These are phyloP conservation scores for Amoebophrya sp. DNA, from an alignment of 169 alveolate species.

Conservation along the genomic window DNA sequence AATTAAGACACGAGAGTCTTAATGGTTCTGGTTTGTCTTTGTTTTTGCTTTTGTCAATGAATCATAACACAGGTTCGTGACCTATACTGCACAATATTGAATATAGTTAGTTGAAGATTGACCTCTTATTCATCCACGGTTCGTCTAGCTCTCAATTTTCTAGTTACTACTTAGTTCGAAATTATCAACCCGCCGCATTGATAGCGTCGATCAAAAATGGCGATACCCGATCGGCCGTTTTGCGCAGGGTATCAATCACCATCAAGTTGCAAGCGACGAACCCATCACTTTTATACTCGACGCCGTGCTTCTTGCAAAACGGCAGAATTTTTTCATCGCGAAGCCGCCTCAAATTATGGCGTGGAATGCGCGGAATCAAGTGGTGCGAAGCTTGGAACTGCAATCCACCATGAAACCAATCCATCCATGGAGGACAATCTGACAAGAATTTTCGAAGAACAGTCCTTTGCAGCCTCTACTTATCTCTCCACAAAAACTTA, in stretches of 20 bases:
- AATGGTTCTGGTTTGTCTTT: too few relatives aligned
- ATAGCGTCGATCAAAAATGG: not conserved
- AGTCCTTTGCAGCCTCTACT: too few relatives aligned
- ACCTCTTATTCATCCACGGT: too few relatives aligned
- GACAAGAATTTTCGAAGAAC: too few relatives aligned
- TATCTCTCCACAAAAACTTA: too few relatives aligned
- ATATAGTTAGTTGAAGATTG: too few relatives aligned
- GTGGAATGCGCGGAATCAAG: slow-evolving; percentile 33
- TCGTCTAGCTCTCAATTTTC: too few relatives aligned
- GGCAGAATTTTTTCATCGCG: not conserved
- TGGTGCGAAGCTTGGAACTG: slow-evolving; percentile 39
- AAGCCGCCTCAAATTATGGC: slow-evolving; percentile 30
- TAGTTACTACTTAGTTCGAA: too few relatives aligned
- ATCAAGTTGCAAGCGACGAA: not conserved
- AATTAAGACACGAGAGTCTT: too few relatives aligned
- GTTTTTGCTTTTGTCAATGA: too few relatives aligned
- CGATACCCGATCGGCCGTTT: not conserved
- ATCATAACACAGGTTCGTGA: too few relatives aligned
- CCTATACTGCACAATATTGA: too few relatives aligned
- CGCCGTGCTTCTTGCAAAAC: slow-evolving; percentile 31
- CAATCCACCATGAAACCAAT: slow-evolving; percentile 42
- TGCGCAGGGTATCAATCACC: slow-evolving; percentile 11
- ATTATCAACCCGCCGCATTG: not conserved
- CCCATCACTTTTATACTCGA: not conserved
- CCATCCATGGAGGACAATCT: slow-evolving; percentile 35